Evolutionary conservation across 2,329 filamentous ascomycete genomes (phyloP).

Genomic region (Trichocomaceae sp.): DNA sequence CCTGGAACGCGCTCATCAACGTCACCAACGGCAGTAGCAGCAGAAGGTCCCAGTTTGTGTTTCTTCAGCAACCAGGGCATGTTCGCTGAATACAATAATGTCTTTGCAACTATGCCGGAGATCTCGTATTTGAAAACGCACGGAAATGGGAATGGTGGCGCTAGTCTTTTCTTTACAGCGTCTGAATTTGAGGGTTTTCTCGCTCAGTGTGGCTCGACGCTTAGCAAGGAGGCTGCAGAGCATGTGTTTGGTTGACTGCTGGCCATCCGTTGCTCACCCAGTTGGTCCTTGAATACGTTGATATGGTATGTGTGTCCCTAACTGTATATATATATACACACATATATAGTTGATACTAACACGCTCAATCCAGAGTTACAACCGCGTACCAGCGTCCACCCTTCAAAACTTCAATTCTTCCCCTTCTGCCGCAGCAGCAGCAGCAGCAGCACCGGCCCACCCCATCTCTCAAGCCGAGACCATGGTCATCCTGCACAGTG

Average conservation of each 20-base stretch:
- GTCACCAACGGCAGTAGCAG: neutral
- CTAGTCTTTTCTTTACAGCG: neutral
- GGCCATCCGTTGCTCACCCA: neutral
- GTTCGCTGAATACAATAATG: neutral
- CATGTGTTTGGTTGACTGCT: slow-evolving; percentile 3
- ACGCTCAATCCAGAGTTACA: neutral
- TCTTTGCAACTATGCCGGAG: slow-evolving; percentile 1
- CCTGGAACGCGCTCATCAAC: slow-evolving; percentile 2
- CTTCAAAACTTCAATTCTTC: neutral
- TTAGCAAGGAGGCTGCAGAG: neutral
- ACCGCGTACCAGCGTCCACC: neutral
- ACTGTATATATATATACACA: neutral
- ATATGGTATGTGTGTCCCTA: neutral
- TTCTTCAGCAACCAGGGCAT: neutral
- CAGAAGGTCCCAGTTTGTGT: neutral
- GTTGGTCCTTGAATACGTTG: neutral
- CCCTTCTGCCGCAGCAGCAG: neutral
- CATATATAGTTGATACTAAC: neutral
- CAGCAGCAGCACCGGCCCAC: neutral
- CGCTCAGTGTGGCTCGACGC: neutral
- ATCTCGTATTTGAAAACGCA: slow-evolving; percentile 4
- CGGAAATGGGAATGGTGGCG: neutral
- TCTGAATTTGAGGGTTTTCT: neutral
- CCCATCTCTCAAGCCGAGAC: neutral
- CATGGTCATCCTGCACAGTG: neutral